phyloP scores from a whole-genome alignment of 495 filamentous ascomycete genomes.

The Daldinia grandis region DNA sequence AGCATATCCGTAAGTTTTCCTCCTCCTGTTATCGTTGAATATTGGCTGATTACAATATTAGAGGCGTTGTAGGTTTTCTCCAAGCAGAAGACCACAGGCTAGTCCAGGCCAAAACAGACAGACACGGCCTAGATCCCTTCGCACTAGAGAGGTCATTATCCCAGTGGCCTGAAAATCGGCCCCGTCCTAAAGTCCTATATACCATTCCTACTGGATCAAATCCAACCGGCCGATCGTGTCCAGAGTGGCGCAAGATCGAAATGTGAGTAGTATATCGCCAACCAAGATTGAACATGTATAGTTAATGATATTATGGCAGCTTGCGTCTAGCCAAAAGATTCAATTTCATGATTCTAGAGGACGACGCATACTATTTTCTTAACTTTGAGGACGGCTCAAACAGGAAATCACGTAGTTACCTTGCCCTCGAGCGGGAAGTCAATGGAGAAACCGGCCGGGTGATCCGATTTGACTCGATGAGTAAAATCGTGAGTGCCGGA shows the following conservation, averaged over 20 bases:
- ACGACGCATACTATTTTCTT: constrained; percentile 17
- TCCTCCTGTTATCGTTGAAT: background rate
- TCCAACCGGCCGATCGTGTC: constrained; percentile 17
- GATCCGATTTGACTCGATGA: constrained; percentile 11
- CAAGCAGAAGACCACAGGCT: constrained; percentile 3
- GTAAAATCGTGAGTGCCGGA: constrained; percentile 11
- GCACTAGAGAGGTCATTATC: constrained; percentile 5
- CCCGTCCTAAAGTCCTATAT: constrained; percentile 9
- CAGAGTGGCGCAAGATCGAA: constrained; percentile 17
- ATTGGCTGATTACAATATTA: background rate
- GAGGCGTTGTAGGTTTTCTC: constrained; percentile 16
- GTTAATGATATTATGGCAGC: background rate
- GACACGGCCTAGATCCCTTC: constrained; percentile 4
- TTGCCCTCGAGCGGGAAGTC: constrained; percentile 4
- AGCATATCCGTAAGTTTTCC: constrained; percentile 11
- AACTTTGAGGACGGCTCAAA: constrained; percentile 9
- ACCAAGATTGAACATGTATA: background rate
- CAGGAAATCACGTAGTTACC: constrained; percentile 4
- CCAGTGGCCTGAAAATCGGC: constrained; percentile 6
- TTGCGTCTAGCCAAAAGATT: constrained; percentile 11
- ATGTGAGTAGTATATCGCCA: background rate
- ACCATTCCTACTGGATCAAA: constrained; percentile 18
- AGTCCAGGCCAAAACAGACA: constrained; percentile 11
- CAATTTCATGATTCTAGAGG: constrained; percentile 18
- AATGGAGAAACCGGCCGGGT: constrained; percentile 15